phyloP scores from a whole-genome alignment of 2,329 filamentous ascomycete species.

The Colletotrichum sp. region DNA sequence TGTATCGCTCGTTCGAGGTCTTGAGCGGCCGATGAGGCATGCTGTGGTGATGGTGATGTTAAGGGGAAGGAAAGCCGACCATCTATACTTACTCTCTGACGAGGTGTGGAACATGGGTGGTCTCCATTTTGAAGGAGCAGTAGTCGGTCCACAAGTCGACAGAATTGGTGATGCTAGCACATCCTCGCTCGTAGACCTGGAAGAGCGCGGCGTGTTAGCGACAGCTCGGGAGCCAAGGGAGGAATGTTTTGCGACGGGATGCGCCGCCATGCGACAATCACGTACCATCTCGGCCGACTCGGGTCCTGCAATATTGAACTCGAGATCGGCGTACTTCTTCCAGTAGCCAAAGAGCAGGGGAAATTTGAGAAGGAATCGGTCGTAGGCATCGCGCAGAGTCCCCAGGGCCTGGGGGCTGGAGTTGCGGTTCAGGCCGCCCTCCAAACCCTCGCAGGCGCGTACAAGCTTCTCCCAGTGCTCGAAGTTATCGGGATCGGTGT shows the following conservation, averaged over 20 bases:
- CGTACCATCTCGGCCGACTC: constrained; percentile 96
- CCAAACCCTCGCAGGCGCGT: constrained; percentile 79
- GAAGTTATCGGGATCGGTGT: constrained; percentile 84
- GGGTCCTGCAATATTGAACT: constrained; percentile 95
- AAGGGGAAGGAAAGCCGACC: constrained; percentile 69
- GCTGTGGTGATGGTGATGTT: constrained; percentile 58
- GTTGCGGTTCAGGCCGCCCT: constrained; percentile 94
- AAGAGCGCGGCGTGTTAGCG: neutral
- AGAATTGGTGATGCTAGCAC: constrained; percentile 90
- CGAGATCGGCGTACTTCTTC: constrained; percentile 98
- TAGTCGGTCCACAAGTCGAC: constrained; percentile 98
- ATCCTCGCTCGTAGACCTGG: constrained; percentile 92
- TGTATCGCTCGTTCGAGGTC: constrained; percentile 38
- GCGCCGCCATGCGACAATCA: neutral
- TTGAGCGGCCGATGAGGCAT: constrained; percentile 42
- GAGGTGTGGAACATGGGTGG: constrained; percentile 89
- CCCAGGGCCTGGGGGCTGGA: constrained; percentile 93
- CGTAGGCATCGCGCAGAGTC: constrained; percentile 85
- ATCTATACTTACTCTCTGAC: constrained; percentile 98
- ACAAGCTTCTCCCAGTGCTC: constrained; percentile 95
- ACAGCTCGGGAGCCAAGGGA: constrained; percentile 2
- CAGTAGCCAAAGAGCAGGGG: constrained; percentile 97
- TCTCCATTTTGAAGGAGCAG: constrained; percentile 97
- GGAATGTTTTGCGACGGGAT: neutral
- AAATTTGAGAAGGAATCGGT: constrained; percentile 92